These are phyloP conservation scores for Grigorovia yakushimaensis DNA, from an alignment of 805 yeast genomes.

Conservation along the genomic window DNA sequence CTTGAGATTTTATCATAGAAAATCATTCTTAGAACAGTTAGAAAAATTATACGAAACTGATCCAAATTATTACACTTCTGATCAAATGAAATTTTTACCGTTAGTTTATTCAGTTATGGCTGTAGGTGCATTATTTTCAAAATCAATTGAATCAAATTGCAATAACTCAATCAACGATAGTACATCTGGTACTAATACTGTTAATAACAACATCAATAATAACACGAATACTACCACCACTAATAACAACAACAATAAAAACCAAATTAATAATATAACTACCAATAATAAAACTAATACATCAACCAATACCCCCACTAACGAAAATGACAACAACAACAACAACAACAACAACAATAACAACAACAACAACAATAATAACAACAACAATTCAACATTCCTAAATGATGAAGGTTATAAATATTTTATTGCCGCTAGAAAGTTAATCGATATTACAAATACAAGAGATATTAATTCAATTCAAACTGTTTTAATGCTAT, in stretches of 20 bases:
- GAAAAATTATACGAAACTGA: conserved; percentile 70
- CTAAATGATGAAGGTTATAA: conserved; percentile 59
- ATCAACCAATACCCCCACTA: background rate
- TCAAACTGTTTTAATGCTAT: conserved; percentile 80
- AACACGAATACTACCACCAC: too few species aligned
- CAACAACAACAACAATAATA: background rate
- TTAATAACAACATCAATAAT: background rate
- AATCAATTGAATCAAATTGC: conserved; percentile 11
- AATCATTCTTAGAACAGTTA: conserved; percentile 65
- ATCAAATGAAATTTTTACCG: conserved; percentile 74
- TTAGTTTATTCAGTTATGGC: conserved; percentile 78
- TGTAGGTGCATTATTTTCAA: conserved; percentile 69
- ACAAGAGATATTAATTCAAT: conserved; percentile 75
- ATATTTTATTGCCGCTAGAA: conserved; percentile 78
- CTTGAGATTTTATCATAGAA: conserved; percentile 79
- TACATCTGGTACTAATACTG: background rate
- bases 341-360: background rate
- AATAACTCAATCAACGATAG: background rate
- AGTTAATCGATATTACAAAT: conserved; percentile 76
- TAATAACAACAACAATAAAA: background rate
- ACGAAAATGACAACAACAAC: background rate
- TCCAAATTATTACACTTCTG: conserved; percentile 63
- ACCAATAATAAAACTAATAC: background rate
- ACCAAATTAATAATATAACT: background rate
- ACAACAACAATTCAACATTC: background rate